Evolutionary conservation across 768 basidiomycete species (phyloP), one percentile per base, ranked within the genome.

Genomic region (Chiua virens): DNA sequence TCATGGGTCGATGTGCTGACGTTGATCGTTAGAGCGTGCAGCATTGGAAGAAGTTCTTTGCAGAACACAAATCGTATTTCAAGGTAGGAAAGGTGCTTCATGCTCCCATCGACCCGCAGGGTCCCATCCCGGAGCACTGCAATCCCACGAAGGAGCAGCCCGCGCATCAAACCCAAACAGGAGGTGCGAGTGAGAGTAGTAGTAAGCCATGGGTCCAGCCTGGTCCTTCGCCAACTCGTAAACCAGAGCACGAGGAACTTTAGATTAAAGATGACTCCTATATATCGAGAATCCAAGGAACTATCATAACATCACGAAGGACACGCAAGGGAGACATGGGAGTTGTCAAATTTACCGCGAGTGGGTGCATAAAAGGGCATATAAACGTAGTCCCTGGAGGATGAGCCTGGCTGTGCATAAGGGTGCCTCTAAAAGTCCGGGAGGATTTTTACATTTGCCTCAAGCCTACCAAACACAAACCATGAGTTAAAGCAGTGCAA

Each of bases 11-110:
- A 35, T 23, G 34, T 37, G 22, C 42, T 45, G 42, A 51, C 18
- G 30, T 37, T 37, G 38, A 45, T 49, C 34, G 34, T 17, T 34
- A 96, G 92, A 74, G 89, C 53, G 72, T 97, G 18, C 68, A 80
- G 42, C 85, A 94, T 57, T 98, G 95, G 95, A 95, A 93, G 71
- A 75, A 79, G 25, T 98, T 95, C 75, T 98, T 94, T 62, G 70
- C 75, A 1, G 81, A 89, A 9, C 89, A 92, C 68, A 84, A 89
- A 60, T 79, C 82, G 53, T 98, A 98, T 67, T 60, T 62, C 47
- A 86, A 86, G 62, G 81, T 92, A 37, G 94, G 94, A 20, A 81
- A 71, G 49, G 89, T 97, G 20, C 71, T 75, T 5, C 90, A 92
- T 63, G 78, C 74, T 39, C 83, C 89, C 27, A 89, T 90, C 65